Evolutionary conservation across 768 basidiomycete genomes (phyloP).

Genomic region (Lepiota brunneoincarnata): DNA sequence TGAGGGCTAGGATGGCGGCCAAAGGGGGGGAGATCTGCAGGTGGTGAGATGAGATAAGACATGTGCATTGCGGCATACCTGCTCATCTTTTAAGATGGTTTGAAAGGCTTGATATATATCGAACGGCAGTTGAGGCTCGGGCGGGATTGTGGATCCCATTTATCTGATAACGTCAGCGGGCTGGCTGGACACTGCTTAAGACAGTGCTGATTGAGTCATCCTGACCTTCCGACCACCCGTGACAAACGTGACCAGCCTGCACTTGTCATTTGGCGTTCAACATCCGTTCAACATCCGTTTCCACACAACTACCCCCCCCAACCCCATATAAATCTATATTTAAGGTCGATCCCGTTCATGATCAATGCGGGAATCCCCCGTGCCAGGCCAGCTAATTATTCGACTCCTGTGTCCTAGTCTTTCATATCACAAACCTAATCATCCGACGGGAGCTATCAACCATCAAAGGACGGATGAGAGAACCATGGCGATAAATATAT

Average conservation of each 20-base stretch:
- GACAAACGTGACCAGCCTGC: neutral
- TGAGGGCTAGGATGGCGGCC: constrained; percentile 84
- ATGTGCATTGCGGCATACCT: constrained; percentile 42
- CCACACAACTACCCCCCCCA: too few species aligned
- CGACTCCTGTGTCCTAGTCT: neutral
- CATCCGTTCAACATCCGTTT: neutral
- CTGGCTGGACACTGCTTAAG: neutral
- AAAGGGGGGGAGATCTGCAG: constrained; percentile 75
- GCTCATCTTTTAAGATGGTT: constrained; percentile 56
- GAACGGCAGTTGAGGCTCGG: constrained; percentile 20
- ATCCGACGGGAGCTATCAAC: neutral
- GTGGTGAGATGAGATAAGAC: constrained; percentile 1
- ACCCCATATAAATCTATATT: too few species aligned
- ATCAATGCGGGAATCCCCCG: too few species aligned
- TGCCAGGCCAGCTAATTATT: too few species aligned
- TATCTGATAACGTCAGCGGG: neutral
- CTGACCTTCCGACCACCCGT: neutral
- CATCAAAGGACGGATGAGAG: neutral
- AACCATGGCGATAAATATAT: neutral
- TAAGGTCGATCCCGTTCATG: too few species aligned
- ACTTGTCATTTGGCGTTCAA: too few species aligned
- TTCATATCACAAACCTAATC: neutral
- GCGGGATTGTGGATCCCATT: constrained; percentile 12
- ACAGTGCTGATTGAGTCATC: neutral
- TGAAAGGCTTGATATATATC: constrained; percentile 52